Conservation (phyloP, 306 rosid species). For the Quercus mongolica region DNA sequence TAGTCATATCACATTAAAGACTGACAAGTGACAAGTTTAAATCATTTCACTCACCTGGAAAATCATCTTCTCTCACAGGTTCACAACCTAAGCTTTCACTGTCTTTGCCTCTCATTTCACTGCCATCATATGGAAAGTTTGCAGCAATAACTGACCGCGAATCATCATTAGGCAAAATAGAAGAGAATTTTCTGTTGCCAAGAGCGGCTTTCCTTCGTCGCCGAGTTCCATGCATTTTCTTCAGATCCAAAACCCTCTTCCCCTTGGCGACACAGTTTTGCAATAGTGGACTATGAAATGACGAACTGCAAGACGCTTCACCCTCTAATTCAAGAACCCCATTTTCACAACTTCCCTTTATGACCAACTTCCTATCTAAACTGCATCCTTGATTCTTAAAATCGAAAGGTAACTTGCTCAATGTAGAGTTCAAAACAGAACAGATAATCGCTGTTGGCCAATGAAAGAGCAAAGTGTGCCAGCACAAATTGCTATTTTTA, state of each 20-base stretch:
- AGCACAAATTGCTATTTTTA: slow-evolving; percentile 48
- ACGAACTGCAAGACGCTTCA: slow-evolving; percentile 47
- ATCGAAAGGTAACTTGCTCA: slow-evolving; percentile 66
- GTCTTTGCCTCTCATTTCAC: slow-evolving; percentile 1
- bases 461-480: slow-evolving; percentile 44
- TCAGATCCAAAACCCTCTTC: slow-evolving; percentile 43
- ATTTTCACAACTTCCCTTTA: slow-evolving; percentile 23
- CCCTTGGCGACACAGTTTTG: slow-evolving; percentile 50
- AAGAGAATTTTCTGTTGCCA: slow-evolving; percentile 37
- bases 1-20: background rate
- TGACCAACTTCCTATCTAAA: slow-evolving; percentile 25
- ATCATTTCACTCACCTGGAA: slow-evolving; percentile 28
- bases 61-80: slow-evolving; percentile 15
- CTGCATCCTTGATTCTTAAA: slow-evolving; percentile 29
- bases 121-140: slow-evolving; percentile 10
- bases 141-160: slow-evolving; percentile 2
- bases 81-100: slow-evolving; percentile 22
- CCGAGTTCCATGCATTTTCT: slow-evolving; percentile 58
- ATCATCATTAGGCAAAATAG: slow-evolving; percentile 12
- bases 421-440: slow-evolving; percentile 41
- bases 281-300: slow-evolving; percentile 31
- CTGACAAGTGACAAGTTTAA: background rate
- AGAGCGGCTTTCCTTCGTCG: slow-evolving; percentile 43
- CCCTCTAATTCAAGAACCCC: slow-evolving; percentile 44
- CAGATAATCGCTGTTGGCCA: slow-evolving; percentile 55